phyloP scores from a whole-genome alignment of 2,329 filamentous ascomycete genomes.

The Neoarthrinium moseri region DNA sequence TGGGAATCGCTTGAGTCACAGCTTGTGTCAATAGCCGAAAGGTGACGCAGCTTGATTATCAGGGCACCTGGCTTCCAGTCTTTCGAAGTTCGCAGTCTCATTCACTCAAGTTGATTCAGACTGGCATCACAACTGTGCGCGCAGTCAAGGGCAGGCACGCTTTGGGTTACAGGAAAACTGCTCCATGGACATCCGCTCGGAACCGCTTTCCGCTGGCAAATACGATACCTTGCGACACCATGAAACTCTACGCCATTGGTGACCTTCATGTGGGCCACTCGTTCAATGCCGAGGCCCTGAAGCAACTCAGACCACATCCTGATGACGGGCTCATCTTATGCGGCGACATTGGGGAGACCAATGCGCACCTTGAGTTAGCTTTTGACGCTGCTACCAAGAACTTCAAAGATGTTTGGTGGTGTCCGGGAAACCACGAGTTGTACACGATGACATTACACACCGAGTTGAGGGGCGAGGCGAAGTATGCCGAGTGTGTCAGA shows the following conservation, averaged over 20 bases:
- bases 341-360: conserved; percentile 35
- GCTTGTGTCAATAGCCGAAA: too few relatives aligned
- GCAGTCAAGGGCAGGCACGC: too few relatives aligned
- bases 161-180: too few relatives aligned
- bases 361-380: conserved; percentile 32
- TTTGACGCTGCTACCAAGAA: conserved; percentile 26
- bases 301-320: conserved; percentile 27
- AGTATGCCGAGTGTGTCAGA: conserved; percentile 54
- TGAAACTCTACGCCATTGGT: conserved; percentile 36
- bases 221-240: too few relatives aligned
- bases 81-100: too few relatives aligned
- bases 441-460: conserved; percentile 43
- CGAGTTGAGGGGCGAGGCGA: conserved; percentile 44
- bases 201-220: too few relatives aligned
- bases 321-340: conserved; percentile 35
- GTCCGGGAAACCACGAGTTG: conserved; percentile 57
- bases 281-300: conserved; percentile 29
- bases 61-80: too few relatives aligned
- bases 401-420: conserved; percentile 49
- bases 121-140: too few relatives aligned
- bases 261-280: conserved; percentile 35
- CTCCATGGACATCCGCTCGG: too few relatives aligned
- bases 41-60: too few relatives aligned
- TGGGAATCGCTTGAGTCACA: too few relatives aligned
- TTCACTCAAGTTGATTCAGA: too few relatives aligned